A percentile compares a stretch with the other conserved stretches of the same genome.
Evolutionary conservation across 2,329 filamentous ascomycete species (phyloP).

Genomic region (Stagonosporopsis vannaccii): DNA sequence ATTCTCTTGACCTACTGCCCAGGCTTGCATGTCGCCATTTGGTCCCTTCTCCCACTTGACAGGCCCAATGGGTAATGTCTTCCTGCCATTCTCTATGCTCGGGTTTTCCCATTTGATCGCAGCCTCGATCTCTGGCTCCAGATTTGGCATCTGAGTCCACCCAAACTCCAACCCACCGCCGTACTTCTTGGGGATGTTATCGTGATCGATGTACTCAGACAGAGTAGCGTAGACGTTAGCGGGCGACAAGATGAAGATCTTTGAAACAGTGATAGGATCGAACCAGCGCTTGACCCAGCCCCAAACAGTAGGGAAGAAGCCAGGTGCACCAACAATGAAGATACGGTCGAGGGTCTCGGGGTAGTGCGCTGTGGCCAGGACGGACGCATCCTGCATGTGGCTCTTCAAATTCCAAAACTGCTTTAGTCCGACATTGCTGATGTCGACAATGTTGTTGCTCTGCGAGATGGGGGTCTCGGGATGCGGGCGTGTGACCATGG

Average conservation of each 20-base stretch:
- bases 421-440: constrained; percentile 83
- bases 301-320: constrained; percentile 93
- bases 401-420: constrained; percentile 95
- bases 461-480: constrained; percentile 87
- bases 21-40: constrained; percentile 53
- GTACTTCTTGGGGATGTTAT: constrained; percentile 88
- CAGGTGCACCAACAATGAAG: constrained; percentile 87
- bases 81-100: constrained; percentile 39
- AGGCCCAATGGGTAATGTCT: constrained; percentile 57
- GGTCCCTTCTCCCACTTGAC: constrained; percentile 55
- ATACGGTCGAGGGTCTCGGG: constrained; percentile 90
- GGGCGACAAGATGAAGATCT: constrained; percentile 87
- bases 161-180: constrained; percentile 84
- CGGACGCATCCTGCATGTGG: constrained; percentile 93
- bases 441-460: constrained; percentile 94
- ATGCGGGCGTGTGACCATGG: constrained; percentile 76
- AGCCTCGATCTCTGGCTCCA: constrained; percentile 65
- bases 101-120: constrained; percentile 52
- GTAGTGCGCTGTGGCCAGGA: constrained; percentile 90
- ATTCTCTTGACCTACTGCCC: constrained; percentile 54
- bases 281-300: constrained; percentile 97
- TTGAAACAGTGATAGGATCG: constrained; percentile 80
- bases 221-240: constrained; percentile 79
- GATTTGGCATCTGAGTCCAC: constrained; percentile 76
- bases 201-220: constrained; percentile 78